These are phyloP conservation scores for Plasmodiophora brassicae DNA, from an alignment of 208 protist genomes.

Conservation along the genomic window DNA sequence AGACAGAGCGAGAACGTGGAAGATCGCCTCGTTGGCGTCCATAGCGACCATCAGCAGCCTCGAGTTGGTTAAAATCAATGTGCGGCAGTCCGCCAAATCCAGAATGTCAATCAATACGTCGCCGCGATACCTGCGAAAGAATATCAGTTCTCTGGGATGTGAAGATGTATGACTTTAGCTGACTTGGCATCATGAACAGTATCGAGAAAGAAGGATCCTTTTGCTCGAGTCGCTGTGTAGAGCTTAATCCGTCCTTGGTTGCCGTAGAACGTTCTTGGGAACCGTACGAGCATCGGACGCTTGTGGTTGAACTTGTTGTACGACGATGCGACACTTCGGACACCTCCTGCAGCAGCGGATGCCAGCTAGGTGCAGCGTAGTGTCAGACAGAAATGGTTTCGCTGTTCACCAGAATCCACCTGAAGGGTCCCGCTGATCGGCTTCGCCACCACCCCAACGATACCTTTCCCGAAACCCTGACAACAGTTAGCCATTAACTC, in stretches of 20 bases:
- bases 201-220: neutral
- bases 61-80: neutral
- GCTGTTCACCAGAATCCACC: neutral
- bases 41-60: neutral
- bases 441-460: neutral
- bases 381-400: neutral
- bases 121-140: neutral
- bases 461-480: constrained; percentile 15
- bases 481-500: no score
- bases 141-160: neutral
- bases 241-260: neutral
- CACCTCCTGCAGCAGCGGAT: neutral
- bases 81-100: neutral
- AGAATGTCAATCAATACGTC: constrained; percentile 20
- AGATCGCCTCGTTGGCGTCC: neutral
- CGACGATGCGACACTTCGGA: neutral
- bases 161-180: neutral
- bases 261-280: neutral
- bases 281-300: neutral
- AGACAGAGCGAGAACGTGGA: neutral
- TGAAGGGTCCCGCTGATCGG: constrained; percentile 14
- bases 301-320: constrained; percentile 11
- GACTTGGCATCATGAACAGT: neutral
- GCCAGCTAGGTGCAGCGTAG: constrained; percentile 2
- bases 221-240: neutral